Evolutionary conservation across 768 basidiomycete genomes (phyloP), one percentile per base, ranked within the genome.

Genomic region (Auriscalpium vulgare): DNA sequence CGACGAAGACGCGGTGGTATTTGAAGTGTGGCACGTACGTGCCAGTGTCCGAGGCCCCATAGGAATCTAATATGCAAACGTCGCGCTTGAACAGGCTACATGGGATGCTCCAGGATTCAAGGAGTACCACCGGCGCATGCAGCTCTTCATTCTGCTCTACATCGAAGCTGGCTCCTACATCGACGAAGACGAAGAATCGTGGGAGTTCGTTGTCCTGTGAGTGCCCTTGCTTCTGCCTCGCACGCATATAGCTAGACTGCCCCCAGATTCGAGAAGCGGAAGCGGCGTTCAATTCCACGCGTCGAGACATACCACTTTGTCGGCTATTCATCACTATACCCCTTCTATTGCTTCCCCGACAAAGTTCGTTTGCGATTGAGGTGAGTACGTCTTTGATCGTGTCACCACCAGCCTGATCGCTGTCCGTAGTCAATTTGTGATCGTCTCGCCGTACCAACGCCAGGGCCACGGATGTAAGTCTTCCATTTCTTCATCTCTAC

Each of bases 161-260:
- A 93, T 99, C 63, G 97, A 99, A 67, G 97, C 82, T 10, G 97
- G 95, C 3, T 92, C 90, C 11, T 98, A 93, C 69, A 91, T 99
- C 61, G 82, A 87, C 64, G 95, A 97, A 61, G 90, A 91, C 6
- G 95, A 98, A 67, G 88, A 93, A 19, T 76, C 79, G 1, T 98
- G 95, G 95, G 92, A 97, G 68, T 97, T 98, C 68, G 80, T 84
- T 44, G 75, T 92, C 1, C 71, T 97, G 88, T 97, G 64, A 56
- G 91, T 79, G 11, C 23, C 16, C 14, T 21, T 2, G 21, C 45
- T 34, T 3, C 4, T 19, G 8, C 34, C 35, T 34, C 40, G 21
- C 9, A 54, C 37, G 49, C 37, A 14, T 34, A 11, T 38, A 46
- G n/a, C 52, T 9, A 23, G 37, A 13, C 40, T 56, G 37, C 37